Evolutionary conservation across 176 grass and related monocot species (phyloP).

Genomic region (Cenchrus purpureus): DNA sequence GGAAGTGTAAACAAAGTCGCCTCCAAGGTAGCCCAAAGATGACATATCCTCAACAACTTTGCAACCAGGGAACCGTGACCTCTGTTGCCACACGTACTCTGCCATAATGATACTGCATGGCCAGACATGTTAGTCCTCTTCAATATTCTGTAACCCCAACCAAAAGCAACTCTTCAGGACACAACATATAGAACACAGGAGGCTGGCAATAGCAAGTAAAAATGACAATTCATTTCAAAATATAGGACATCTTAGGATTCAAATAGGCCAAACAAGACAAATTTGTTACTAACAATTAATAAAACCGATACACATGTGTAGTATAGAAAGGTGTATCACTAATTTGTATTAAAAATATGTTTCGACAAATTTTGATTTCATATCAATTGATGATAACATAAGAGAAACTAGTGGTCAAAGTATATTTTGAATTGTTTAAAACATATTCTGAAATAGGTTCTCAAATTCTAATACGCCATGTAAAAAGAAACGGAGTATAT

Average conservation of each 20-base stretch:
- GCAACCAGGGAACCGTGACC: constrained; percentile 48
- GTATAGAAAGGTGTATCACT: background rate
- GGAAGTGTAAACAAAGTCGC: no score
- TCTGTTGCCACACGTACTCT: constrained; percentile 87
- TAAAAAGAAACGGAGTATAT: no score
- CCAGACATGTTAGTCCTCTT: constrained; percentile 97
- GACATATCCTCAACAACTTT: constrained; percentile 66
- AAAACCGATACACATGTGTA: background rate
- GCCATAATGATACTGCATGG: constrained; percentile 77
- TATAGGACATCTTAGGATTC: no score
- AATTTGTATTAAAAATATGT: no score
- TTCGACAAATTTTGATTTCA: no score
- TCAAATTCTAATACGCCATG: no score
- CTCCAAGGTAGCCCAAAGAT: background rate
- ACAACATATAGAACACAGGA: background rate
- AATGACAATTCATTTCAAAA: background rate
- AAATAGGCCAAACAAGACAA: no score
- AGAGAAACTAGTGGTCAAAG: no score
- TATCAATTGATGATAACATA: no score
- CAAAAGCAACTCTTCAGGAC: background rate
- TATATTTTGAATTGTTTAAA: no score
- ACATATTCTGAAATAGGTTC: no score
- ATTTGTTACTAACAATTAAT: no score
- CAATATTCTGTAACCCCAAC: constrained; percentile 51
- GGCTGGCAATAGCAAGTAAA: background rate